phyloP scores from a whole-genome alignment of 805 yeast genomes.

The Pichia nakasei region DNA sequence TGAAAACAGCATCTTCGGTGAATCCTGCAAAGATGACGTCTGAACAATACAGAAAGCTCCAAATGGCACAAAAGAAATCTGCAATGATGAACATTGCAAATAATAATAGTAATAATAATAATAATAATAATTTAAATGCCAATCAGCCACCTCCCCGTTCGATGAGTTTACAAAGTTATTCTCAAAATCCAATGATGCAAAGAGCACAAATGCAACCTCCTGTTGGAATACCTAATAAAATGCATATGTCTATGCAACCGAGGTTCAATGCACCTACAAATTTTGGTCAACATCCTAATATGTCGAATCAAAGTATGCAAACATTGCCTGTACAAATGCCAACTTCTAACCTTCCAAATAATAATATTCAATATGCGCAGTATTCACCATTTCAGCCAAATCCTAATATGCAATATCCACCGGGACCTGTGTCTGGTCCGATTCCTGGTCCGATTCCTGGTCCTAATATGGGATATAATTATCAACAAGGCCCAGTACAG shows the following conservation, averaged over 20 bases:
- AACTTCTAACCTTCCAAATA: background rate
- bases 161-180: slow-evolving; percentile 24
- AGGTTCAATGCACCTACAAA: too few relatives aligned
- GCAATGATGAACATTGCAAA: slow-evolving; percentile 29
- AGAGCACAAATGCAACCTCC: background rate
- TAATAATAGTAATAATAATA: slow-evolving; percentile 6
- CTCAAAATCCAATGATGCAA: background rate
- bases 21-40: slow-evolving; percentile 32
- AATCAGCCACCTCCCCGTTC: slow-evolving; percentile 26
- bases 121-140: too few relatives aligned
- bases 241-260: too few relatives aligned
- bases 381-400: background rate
- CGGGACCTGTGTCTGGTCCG: too few relatives aligned
- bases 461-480: too few relatives aligned
- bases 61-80: slow-evolving; percentile 58
- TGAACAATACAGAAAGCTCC: slow-evolving; percentile 59
- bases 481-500: too few relatives aligned
- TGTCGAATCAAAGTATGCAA: too few relatives aligned
- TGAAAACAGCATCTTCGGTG: slow-evolving; percentile 31
- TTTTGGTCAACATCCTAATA: too few relatives aligned
- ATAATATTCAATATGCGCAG: background rate
- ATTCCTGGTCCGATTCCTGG: too few relatives aligned
- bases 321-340: background rate
- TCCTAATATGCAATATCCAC: background rate
- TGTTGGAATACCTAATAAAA: background rate